Conservation (phyloP, 1,139 yeast species). For the Diutina ranongensis region DNA sequence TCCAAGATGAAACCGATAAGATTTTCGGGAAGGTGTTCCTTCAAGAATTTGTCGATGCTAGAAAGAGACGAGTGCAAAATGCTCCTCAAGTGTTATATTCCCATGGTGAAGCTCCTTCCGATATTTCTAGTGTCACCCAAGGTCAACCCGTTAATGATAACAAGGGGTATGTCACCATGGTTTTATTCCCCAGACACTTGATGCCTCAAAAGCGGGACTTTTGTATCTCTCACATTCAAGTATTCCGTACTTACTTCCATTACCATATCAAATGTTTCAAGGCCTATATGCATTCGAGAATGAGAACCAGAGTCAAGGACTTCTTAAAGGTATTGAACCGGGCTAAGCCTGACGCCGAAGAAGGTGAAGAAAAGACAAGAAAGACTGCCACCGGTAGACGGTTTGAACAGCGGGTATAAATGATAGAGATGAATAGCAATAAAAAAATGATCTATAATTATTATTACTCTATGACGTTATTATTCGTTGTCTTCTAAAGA, state of each 20-base stretch:
- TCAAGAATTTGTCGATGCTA: constrained; percentile 96
- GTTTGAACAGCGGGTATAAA: constrained; percentile 4
- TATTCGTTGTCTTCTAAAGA: no score
- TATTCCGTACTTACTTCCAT: constrained; percentile 93
- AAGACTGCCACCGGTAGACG: constrained; percentile 74
- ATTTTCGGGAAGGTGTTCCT: constrained; percentile 89
- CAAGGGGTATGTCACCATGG: constrained; percentile 69
- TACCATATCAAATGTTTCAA: constrained; percentile 96
- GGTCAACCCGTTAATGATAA: constrained; percentile 34
- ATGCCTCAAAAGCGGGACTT: constrained; percentile 66
- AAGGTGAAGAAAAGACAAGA: constrained; percentile 50
- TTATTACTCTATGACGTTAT: neutral
- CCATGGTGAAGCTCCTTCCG: constrained; percentile 87
- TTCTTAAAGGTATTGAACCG: constrained; percentile 91
- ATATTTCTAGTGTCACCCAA: constrained; percentile 40
- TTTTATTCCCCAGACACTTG: constrained; percentile 65
- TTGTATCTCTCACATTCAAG: constrained; percentile 79
- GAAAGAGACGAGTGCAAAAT: constrained; percentile 91
- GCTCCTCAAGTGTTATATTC: constrained; percentile 96
- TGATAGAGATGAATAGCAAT: neutral
- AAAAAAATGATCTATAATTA: neutral
- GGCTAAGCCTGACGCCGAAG: constrained; percentile 88
- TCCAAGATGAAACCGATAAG: constrained; percentile 95
- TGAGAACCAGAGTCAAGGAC: constrained; percentile 91
- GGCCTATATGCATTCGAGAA: constrained; percentile 96